A percentile compares a stretch with the other conserved stretches of the same genome.
These are phyloP conservation scores for Solanum hybrid DNA, from an alignment of 305 asterid genomes.

Conservation along the genomic window DNA sequence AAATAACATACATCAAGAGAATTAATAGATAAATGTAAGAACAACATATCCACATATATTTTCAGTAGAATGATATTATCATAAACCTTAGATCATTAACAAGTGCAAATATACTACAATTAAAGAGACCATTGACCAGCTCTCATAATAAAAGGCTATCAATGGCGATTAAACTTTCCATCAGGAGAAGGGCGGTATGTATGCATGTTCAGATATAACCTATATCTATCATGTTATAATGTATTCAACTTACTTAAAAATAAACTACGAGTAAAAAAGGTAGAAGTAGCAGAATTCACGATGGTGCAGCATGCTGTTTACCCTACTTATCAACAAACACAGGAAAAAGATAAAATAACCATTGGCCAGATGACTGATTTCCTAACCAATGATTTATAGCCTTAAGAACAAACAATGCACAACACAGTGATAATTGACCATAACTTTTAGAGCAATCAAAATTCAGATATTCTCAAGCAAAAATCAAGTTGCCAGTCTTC, in stretches of 20 bases:
- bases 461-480: not conserved
- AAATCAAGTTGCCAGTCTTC: not conserved
- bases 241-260: not conserved
- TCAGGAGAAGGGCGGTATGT: not conserved
- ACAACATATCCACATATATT: not conserved
- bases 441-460: not conserved
- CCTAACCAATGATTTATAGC: not conserved
- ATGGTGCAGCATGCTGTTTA: not conserved
- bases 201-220: not conserved
- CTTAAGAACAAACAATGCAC: not conserved
- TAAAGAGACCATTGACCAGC: not conserved
- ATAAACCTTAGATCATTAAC: not conserved
- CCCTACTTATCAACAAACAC: not conserved
- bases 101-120: not conserved
- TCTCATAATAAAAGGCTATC: not conserved
- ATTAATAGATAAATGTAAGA: not conserved
- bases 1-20: conserved; percentile 11
- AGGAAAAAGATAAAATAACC: not conserved
- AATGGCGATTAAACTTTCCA: not conserved
- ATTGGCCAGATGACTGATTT: not conserved
- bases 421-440: not conserved
- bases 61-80: not conserved
- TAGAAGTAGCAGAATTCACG: not conserved
- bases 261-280: not conserved
- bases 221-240: not conserved